A percentile compares a stretch with the other conserved stretches of the same genome.
phyloP scores from a whole-genome alignment of 345 rosid species.

The Cochlearia excelsa region DNA sequence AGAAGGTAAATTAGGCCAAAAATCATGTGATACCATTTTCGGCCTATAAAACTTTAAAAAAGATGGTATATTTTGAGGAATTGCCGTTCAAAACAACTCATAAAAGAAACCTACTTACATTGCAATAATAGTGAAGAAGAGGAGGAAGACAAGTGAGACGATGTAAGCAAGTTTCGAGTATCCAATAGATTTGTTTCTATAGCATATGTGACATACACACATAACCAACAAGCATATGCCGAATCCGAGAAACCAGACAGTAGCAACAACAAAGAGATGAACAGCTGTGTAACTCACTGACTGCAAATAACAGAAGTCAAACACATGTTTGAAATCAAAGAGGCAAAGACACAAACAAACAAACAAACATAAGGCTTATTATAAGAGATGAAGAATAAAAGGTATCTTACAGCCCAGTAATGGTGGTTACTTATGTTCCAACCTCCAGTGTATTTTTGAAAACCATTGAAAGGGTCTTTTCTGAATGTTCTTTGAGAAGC shows the following conservation, averaged over 20 bases:
- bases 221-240: slow-evolving; percentile 57
- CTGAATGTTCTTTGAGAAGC: slow-evolving; percentile 80
- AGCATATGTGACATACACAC: slow-evolving; percentile 50
- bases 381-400: background rate
- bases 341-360: too few species aligned
- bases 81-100: too few species aligned
- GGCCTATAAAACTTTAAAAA: too few species aligned
- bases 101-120: slow-evolving; percentile 39
- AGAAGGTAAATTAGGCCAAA: too few species aligned
- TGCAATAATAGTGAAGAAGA: slow-evolving; percentile 63
- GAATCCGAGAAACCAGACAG: slow-evolving; percentile 74
- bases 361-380: background rate
- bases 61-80: too few species aligned
- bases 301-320: slow-evolving; percentile 44
- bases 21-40: too few species aligned
- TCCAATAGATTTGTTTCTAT: slow-evolving; percentile 48
- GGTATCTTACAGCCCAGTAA: slow-evolving; percentile 88
- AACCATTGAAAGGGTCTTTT: slow-evolving; percentile 79
- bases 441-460: slow-evolving; percentile 69
- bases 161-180: slow-evolving; percentile 60
- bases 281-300: slow-evolving; percentile 82
- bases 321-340: background rate
- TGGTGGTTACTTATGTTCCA: slow-evolving; percentile 80
- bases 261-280: slow-evolving; percentile 62
- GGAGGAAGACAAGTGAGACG: slow-evolving; percentile 65